Evolutionary conservation across 2,329 filamentous ascomycete species (phyloP).

Genomic region (Xylaria sp.): DNA sequence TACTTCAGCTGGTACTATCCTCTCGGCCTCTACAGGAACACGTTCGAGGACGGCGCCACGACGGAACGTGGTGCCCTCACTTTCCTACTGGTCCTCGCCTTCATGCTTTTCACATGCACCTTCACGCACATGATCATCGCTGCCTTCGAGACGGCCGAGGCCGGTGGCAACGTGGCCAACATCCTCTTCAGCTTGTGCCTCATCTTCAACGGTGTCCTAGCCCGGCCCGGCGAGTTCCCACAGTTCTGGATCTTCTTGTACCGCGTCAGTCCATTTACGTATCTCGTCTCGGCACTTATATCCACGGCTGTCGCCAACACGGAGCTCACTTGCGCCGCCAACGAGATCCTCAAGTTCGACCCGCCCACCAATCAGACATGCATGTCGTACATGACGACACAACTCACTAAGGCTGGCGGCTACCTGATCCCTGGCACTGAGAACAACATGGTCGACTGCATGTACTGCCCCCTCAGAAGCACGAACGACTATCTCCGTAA

Average conservation of each 20-base stretch:
- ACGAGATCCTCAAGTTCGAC: slow-evolving; percentile 68
- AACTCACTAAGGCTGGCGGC: slow-evolving; percentile 54
- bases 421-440: slow-evolving; percentile 45
- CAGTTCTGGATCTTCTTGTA: slow-evolving; percentile 82
- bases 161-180: slow-evolving; percentile 76
- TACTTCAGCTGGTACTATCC: slow-evolving; percentile 88
- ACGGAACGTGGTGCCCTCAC: slow-evolving; percentile 75
- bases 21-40: slow-evolving; percentile 76
- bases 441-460: slow-evolving; percentile 50
- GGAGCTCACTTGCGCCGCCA: slow-evolving; percentile 62
- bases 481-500: slow-evolving; percentile 47
- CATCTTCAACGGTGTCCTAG: slow-evolving; percentile 78
- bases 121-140: slow-evolving; percentile 82
- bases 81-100: slow-evolving; percentile 76
- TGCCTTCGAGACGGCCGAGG: slow-evolving; percentile 75
- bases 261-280: slow-evolving; percentile 74
- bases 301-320: slow-evolving; percentile 67
- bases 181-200: slow-evolving; percentile 74
- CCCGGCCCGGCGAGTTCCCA: slow-evolving; percentile 64
- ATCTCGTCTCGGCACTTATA: slow-evolving; percentile 71
- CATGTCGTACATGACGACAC: slow-evolving; percentile 57
- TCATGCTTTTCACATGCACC: slow-evolving; percentile 81
- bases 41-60: slow-evolving; percentile 63
- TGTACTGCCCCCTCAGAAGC: slow-evolving; percentile 47
- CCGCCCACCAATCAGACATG: slow-evolving; percentile 62